Evolutionary conservation across 371 early-diverging fungal species (phyloP).

Genomic region (Mucor circinelloides): DNA sequence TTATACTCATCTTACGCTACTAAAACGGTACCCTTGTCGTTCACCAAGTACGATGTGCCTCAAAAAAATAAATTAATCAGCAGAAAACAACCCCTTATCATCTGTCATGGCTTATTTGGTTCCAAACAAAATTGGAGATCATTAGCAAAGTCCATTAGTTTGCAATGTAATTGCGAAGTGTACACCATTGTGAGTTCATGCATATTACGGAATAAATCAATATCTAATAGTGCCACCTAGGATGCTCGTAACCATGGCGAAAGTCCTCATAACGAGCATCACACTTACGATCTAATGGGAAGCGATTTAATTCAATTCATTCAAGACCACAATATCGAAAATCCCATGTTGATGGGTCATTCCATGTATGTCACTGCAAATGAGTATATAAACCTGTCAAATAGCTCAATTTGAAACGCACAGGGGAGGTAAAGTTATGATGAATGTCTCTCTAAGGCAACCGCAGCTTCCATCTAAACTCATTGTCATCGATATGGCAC

Average conservation of each 20-base stretch:
- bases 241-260: slow-evolving; percentile 97
- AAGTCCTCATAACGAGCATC: slow-evolving; percentile 68
- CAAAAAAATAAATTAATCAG: not conserved
- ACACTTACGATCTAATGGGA: slow-evolving; percentile 81
- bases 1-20: not conserved
- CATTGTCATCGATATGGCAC: slow-evolving; percentile 88
- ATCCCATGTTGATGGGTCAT: slow-evolving; percentile 81
- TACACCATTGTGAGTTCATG: slow-evolving; percentile 55
- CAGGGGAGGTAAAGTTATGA: slow-evolving; percentile 86
- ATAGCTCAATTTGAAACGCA: not conserved
- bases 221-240: slow-evolving; percentile 25
- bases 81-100: slow-evolving; percentile 48
- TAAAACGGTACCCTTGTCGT: slow-evolving; percentile 26
- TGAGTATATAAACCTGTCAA: not conserved
- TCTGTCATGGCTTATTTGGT: slow-evolving; percentile 93
- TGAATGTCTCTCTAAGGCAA: slow-evolving; percentile 72
- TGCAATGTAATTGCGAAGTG: slow-evolving; percentile 59
- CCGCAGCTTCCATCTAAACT: slow-evolving; percentile 64
- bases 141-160: slow-evolving; percentile 74
- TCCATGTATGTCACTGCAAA: slow-evolving; percentile 61
- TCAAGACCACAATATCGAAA: slow-evolving; percentile 52
- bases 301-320: slow-evolving; percentile 73
- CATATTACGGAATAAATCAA: not conserved
- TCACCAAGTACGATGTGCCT: slow-evolving; percentile 20
- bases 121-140: slow-evolving; percentile 94